Evolutionary conservation across 106 monocot genomes (phyloP).

Genomic region (Dendrobium catenatum): DNA sequence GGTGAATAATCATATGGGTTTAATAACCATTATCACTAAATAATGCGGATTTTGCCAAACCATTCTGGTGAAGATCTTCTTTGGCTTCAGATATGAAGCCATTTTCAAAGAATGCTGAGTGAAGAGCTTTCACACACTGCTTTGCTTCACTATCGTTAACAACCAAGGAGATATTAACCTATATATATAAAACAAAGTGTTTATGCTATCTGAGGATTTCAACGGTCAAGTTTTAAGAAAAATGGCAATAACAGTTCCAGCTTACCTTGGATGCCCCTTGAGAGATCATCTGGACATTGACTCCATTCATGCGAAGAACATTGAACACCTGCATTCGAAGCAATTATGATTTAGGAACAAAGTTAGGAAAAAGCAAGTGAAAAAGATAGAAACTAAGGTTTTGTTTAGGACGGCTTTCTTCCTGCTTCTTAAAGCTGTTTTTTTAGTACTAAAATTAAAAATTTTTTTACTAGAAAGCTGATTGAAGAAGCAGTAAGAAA

Average conservation of each 20-base stretch:
- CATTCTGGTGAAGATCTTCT: not conserved
- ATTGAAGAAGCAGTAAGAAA: too few species aligned
- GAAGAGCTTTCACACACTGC: constrained; percentile 68
- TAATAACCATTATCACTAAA: not conserved
- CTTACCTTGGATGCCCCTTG: constrained; percentile 96
- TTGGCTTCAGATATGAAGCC: constrained; percentile 37
- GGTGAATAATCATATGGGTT: not conserved
- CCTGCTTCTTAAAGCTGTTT: too few species aligned
- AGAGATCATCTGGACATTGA: constrained; percentile 98
- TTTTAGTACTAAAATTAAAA: too few species aligned
- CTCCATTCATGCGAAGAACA: constrained; percentile 59
- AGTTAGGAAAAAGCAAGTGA: not conserved
- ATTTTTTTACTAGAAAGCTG: too few species aligned
- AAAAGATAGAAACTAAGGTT: not conserved
- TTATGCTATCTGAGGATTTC: not conserved
- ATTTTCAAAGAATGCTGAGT: constrained; percentile 69
- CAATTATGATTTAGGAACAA: not conserved
- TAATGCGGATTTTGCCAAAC: not conserved
- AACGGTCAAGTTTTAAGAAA: not conserved
- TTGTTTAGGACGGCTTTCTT: too few species aligned
- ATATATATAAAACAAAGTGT: not conserved
- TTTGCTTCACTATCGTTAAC: constrained; percentile 86
- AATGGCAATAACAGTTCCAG: not conserved
- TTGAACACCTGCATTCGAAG: constrained; percentile 47
- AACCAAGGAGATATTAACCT: constrained; percentile 94